Conservation (phyloP, 2,329 filamentous ascomycete genomes). For the Penicillium carneum region DNA sequence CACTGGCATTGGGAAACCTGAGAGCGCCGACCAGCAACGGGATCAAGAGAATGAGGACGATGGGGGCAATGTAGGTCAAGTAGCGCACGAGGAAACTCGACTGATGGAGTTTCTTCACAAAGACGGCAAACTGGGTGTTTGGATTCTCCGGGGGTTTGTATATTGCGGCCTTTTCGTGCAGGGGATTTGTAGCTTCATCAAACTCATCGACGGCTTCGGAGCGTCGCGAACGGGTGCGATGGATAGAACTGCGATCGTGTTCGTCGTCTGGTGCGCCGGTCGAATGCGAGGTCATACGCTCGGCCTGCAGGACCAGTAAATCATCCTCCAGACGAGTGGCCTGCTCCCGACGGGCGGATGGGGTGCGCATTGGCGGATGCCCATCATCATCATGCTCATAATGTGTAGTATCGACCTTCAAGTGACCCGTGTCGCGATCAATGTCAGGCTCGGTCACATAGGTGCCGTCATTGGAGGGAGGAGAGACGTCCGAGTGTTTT, state of each 20-base stretch:
- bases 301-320: conserved; percentile 68
- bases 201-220: conserved; percentile 70
- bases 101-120: conserved; percentile 70
- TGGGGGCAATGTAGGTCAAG: conserved; percentile 72
- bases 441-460: conserved; percentile 37
- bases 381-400: conserved; percentile 23
- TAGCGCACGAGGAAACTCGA: conserved; percentile 73
- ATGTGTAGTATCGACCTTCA: conserved; percentile 43
- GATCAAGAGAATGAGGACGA: conserved; percentile 70
- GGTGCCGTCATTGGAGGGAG: conserved; percentile 43
- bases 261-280: conserved; percentile 42
- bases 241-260: conserved; percentile 55
- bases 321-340: conserved; percentile 70
- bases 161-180: conserved; percentile 70
- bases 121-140: conserved; percentile 66
- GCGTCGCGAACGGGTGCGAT: conserved; percentile 60
- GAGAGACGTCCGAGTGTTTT: conserved; percentile 36
- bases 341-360: conserved; percentile 66
- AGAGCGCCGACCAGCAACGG: conserved; percentile 72
- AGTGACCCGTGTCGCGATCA: conserved; percentile 20
- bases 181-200: conserved; percentile 70
- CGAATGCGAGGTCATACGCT: conserved; percentile 63
- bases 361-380: conserved; percentile 50
- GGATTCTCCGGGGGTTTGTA: conserved; percentile 71
- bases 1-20: conserved; percentile 64